These are phyloP conservation scores for Ilyonectria destructans DNA, from an alignment of 2,329 filamentous ascomycete species.

Conservation along the genomic window DNA sequence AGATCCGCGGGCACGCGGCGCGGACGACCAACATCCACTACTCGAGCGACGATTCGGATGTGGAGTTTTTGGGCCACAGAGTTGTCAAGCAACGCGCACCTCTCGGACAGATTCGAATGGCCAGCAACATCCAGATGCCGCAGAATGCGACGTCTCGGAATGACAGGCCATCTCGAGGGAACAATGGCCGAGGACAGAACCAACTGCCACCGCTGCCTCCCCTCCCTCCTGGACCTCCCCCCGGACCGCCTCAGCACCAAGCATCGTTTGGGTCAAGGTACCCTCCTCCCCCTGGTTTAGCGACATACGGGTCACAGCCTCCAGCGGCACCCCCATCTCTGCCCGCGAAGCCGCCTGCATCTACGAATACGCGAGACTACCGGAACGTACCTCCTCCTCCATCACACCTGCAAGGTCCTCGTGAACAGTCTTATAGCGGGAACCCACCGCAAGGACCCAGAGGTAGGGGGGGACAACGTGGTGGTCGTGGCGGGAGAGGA, in stretches of 20 bases:
- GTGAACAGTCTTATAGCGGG: slow-evolving; percentile 33
- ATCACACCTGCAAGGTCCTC: slow-evolving; percentile 36
- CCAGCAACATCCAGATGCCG: slow-evolving; percentile 60
- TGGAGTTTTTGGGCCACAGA: slow-evolving; percentile 59
- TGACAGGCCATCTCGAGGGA: slow-evolving; percentile 32
- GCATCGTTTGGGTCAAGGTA: slow-evolving; percentile 37
- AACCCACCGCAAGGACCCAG: slow-evolving; percentile 41
- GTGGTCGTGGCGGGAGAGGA: slow-evolving; percentile 41
- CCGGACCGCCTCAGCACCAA: slow-evolving; percentile 47
- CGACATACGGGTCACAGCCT: slow-evolving; percentile 33
- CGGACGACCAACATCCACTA: slow-evolving; percentile 60
- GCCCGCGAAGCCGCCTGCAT: slow-evolving; percentile 51
- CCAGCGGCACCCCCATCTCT: slow-evolving; percentile 47
- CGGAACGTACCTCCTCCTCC: slow-evolving; percentile 53
- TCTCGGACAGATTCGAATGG: slow-evolving; percentile 57
- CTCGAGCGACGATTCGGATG: slow-evolving; percentile 64
- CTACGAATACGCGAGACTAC: slow-evolving; percentile 42
- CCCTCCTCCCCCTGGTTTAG: slow-evolving; percentile 46
- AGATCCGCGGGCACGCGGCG: slow-evolving; percentile 54
- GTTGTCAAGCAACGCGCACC: slow-evolving; percentile 51
- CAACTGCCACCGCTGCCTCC: slow-evolving; percentile 53
- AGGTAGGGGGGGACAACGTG: slow-evolving; percentile 42
- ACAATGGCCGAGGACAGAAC: slow-evolving; percentile 36
- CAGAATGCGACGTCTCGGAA: slow-evolving; percentile 34
- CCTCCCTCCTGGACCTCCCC: slow-evolving; percentile 58